A percentile compares a stretch with the other conserved stretches of the same genome.
phyloP scores from a whole-genome alignment of 1,284 basidiomycete genomes.

The Ceratobasidium sp. region DNA sequence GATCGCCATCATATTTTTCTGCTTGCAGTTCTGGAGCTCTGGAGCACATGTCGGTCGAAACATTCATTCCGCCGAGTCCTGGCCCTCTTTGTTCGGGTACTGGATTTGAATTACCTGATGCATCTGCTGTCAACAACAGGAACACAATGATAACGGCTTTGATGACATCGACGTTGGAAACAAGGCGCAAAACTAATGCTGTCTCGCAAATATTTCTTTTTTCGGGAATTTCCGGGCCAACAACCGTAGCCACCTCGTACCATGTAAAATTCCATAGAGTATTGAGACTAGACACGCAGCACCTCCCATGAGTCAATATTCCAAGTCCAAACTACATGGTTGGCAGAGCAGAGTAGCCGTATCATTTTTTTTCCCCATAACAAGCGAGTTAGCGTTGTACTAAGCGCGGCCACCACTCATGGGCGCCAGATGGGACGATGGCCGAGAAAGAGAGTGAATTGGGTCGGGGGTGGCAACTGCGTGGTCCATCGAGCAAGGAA shows the following conservation, averaged over 20 bases:
- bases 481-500: background rate
- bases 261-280: background rate
- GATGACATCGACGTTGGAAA: background rate
- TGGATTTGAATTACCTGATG: background rate
- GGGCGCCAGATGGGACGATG: background rate
- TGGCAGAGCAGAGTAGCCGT: background rate
- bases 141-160: background rate
- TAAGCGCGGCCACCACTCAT: background rate
- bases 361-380: background rate
- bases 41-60: too few relatives aligned
- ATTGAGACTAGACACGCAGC: background rate
- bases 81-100: background rate
- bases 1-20: conserved; percentile 69
- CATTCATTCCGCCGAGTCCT: too few relatives aligned
- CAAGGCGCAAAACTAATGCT: background rate
- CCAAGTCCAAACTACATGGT: background rate
- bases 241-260: background rate
- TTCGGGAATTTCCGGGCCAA: background rate
- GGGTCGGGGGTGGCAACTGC: background rate
- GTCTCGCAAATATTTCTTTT: conserved; percentile 2
- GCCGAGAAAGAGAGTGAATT: background rate
- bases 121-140: background rate
- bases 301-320: background rate
- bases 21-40: conserved; percentile 58
- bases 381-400: background rate